Conservation (phyloP, 805 yeast species). For the Pichia kluyveri region DNA sequence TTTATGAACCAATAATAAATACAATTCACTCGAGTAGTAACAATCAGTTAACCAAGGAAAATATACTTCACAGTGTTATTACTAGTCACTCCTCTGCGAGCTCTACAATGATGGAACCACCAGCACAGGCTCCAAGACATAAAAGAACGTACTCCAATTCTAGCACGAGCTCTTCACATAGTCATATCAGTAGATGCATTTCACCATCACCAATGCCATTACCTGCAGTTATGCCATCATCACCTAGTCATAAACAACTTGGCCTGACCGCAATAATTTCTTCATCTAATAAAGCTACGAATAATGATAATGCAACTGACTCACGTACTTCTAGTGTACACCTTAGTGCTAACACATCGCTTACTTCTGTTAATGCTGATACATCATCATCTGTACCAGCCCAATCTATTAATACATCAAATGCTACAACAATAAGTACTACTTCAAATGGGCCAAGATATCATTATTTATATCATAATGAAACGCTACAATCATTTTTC, state of each 20-base stretch:
- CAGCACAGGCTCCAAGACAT: conserved; percentile 22
- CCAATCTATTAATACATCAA: conserved; percentile 17
- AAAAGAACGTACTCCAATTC: conserved; percentile 37
- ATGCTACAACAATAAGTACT: conserved; percentile 5
- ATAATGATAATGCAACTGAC: too few species aligned
- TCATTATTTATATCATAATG: conserved; percentile 66
- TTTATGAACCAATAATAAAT: not conserved
- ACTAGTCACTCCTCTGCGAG: not conserved
- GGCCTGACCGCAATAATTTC: not conserved
- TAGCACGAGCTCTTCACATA: conserved; percentile 24
- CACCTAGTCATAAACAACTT: conserved; percentile 12
- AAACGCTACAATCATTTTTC: conserved; percentile 83
- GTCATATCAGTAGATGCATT: conserved; percentile 18
- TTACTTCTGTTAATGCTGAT: too few species aligned
- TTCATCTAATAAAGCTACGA: not conserved
- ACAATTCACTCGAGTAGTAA: not conserved
- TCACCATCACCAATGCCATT: conserved; percentile 27
- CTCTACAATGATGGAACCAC: conserved; percentile 23
- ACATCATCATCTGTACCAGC: not conserved
- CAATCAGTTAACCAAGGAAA: not conserved
- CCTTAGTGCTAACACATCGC: too few species aligned
- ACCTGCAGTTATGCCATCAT: conserved; percentile 39
- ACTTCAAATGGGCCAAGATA: conserved; percentile 17
- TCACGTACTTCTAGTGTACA: too few species aligned
- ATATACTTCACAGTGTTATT: not conserved